These are phyloP conservation scores for Luffa acutangula DNA, from an alignment of 306 rosid species.

Conservation along the genomic window DNA sequence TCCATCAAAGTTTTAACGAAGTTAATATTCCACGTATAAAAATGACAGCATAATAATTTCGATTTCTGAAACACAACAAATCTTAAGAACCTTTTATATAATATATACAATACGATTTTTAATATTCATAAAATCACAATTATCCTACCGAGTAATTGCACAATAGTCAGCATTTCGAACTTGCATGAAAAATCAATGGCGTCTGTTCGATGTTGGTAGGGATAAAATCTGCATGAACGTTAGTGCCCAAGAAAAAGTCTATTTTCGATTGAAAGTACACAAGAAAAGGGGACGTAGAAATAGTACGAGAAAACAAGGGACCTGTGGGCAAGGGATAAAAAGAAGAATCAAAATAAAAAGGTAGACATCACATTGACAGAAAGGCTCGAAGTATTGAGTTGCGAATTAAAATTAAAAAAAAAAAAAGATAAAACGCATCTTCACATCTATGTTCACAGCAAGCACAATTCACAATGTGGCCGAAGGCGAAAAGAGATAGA, in stretches of 20 bases:
- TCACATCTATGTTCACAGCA: slow-evolving; percentile 9
- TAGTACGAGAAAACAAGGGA: not conserved
- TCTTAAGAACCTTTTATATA: too few species aligned
- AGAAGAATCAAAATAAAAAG: not conserved
- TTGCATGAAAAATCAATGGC: not conserved
- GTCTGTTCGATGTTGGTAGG: not conserved
- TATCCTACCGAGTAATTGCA: not conserved
- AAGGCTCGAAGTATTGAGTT: not conserved
- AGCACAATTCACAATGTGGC: slow-evolving; percentile 6
- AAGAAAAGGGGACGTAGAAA: not conserved
- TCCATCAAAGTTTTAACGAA: too few species aligned
- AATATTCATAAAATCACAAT: too few species aligned
- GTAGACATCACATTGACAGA: not conserved
- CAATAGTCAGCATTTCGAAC: not conserved
- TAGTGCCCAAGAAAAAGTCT: too few species aligned
- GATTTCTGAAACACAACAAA: too few species aligned
- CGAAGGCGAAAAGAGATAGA: not conserved
- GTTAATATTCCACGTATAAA: too few species aligned
- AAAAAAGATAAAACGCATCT: not conserved
- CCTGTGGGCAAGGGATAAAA: not conserved
- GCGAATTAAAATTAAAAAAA: not conserved
- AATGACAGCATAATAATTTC: too few species aligned
- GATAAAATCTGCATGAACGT: not conserved
- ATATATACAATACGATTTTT: too few species aligned
- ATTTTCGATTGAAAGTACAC: too few species aligned